Base-by-base conservation (phyloP, 75 land plant species). In the Pseudotsuga menziesii region DNA sequence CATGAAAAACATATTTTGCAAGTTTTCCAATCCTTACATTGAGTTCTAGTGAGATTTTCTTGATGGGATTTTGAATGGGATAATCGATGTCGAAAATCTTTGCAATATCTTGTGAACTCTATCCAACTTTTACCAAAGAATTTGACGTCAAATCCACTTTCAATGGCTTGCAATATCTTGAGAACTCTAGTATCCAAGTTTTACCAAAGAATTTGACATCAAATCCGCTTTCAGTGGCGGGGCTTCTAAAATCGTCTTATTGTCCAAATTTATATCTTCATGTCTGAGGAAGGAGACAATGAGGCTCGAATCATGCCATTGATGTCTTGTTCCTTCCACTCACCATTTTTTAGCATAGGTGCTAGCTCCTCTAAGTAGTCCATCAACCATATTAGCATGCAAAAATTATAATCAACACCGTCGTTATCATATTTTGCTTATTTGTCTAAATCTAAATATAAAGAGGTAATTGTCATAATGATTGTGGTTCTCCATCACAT, bases 171-270 rank as follows among this genome's bases (percentile, higher is more conserved):
- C 82, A 9, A 95, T 90, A 72, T 95, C 98, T 15, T 84, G 88
- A 29, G 91, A 79, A 81, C 89, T 92, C 98, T 95, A 95, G n/a
- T n/a, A n/a, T 35, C 98, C 98, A 39, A 93, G 87, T 76, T 81
- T 79, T 77, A 88, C 76, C 36, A 95, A 78, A 55, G 85, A 72
- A 39, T 84, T 84, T 58, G 95, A 91, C 75, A 87, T 87, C 55
- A 87, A 76, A 66, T 92, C 89, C 41, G 87, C 87, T 61, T 83
- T 80, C 56, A 87, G 73, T 1, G 87, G 73, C 36, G 89, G 77
- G 1, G 83, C 84, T 55, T 87, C 89, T 17, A 89, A 52, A 2
- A 89, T 81, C 15, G 88, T 79, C 0, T 61, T 83, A 0, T 73
- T 83, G 6, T 87, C 87, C 14, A 70, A 62, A 36, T 2, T 5